Conservation (phyloP, 441 rosid species). For the Biscutella auriculata region DNA sequence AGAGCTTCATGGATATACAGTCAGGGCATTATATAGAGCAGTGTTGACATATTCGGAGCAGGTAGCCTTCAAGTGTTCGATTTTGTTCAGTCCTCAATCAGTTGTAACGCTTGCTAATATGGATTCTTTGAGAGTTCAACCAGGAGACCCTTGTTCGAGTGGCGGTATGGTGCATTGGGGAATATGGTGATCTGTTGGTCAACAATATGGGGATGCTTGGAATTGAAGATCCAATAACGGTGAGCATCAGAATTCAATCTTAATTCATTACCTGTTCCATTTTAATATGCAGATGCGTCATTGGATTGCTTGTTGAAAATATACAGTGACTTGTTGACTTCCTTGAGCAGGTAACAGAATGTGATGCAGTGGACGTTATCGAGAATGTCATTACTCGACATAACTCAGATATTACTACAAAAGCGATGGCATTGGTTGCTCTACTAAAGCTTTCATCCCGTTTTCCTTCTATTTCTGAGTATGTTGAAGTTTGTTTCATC, state of each 20-base stretch:
- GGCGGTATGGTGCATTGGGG: slow-evolving; percentile 98
- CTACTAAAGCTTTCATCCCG: slow-evolving; percentile 88
- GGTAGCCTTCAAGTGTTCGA: slow-evolving; percentile 34
- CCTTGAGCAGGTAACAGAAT: slow-evolving; percentile 70
- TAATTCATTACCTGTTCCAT: not conserved
- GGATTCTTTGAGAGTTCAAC: slow-evolving; percentile 8
- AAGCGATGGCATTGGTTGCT: slow-evolving; percentile 83
- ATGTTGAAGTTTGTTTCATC: slow-evolving; percentile 23
- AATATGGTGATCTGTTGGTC: slow-evolving; percentile 91
- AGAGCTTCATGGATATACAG: slow-evolving; percentile 92
- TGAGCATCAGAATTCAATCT: slow-evolving; percentile 28
- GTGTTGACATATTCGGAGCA: slow-evolving; percentile 68
- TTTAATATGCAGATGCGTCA: not conserved
- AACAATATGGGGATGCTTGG: slow-evolving; percentile 78
- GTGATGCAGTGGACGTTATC: slow-evolving; percentile 75
- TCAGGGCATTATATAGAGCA: slow-evolving; percentile 78
- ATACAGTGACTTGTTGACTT: slow-evolving; percentile 18
- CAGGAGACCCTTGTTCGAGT: slow-evolving; percentile 93
- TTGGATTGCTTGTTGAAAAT: not conserved
- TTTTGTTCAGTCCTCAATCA: not conserved
- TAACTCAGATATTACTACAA: slow-evolving; percentile 66
- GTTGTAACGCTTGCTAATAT: slow-evolving; percentile 7
- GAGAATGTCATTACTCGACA: slow-evolving; percentile 63
- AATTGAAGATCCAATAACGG: slow-evolving; percentile 81
- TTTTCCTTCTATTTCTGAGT: slow-evolving; percentile 82